A percentile compares a stretch with the other conserved stretches of the same genome.
phyloP scores from a whole-genome alignment of 495 filamentous ascomycete genomes.

The Penicillium crystallinum region DNA sequence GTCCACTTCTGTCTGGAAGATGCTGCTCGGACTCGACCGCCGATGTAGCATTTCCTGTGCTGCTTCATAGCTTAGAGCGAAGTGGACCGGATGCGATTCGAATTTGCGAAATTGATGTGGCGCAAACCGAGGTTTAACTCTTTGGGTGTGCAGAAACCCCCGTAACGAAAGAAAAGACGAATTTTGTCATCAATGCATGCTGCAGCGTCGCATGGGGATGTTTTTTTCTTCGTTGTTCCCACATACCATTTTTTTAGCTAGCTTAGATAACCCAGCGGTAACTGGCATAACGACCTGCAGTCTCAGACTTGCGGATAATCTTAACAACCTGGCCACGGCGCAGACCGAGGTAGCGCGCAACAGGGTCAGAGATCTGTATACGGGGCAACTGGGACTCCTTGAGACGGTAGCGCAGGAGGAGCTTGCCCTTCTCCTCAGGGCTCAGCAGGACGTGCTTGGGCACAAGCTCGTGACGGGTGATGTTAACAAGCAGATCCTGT shows the following conservation, averaged over 20 bases:
- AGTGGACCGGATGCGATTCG: constrained; percentile 11
- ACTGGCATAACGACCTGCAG: constrained; percentile 53
- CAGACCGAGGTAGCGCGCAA: constrained; percentile 86
- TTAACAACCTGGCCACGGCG: constrained; percentile 95
- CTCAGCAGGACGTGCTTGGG: constrained; percentile 89
- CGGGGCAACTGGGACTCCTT: constrained; percentile 96
- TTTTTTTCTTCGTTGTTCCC: neutral
- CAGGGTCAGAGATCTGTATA: constrained; percentile 85
- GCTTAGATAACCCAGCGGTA: constrained; percentile 61
- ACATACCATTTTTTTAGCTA: neutral
- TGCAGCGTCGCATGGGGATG: neutral
- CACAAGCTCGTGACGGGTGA: constrained; percentile 95
- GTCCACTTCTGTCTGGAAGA: constrained; percentile 4
- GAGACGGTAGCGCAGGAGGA: constrained; percentile 83
- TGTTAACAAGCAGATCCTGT: constrained; percentile 93
- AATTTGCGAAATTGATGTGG: neutral
- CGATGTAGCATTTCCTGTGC: neutral
- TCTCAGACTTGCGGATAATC: constrained; percentile 81
- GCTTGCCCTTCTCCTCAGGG: constrained; percentile 75
- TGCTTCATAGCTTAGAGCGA: neutral
- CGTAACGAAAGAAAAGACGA: neutral
- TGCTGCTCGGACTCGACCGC: neutral
- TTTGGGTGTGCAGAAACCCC: neutral
- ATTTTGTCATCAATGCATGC: neutral
- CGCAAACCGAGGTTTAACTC: neutral